These are phyloP conservation scores for Emiliania huxleyi DNA, from an alignment of 78 protist species.

Conservation along the genomic window DNA sequence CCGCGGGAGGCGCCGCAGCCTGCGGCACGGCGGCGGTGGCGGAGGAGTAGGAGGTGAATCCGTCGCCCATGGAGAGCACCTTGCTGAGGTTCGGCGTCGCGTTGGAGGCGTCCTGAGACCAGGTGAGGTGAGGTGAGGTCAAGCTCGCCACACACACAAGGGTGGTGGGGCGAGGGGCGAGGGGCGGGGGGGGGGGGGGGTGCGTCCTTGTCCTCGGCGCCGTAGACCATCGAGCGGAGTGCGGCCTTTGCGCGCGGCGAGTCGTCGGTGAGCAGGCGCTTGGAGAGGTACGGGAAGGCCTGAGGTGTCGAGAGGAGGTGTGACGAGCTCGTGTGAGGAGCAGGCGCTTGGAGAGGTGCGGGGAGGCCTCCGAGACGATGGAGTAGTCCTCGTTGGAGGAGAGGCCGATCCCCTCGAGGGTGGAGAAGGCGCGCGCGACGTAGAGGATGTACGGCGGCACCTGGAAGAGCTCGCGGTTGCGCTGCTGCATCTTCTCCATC, in stretches of 20 bases:
- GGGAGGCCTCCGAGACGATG: neutral
- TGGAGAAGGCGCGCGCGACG: conserved; percentile 15
- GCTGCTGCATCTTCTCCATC: conserved; percentile 16
- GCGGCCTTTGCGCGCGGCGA: conserved; percentile 22
- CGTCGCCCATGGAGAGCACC: neutral
- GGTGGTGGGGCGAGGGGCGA: neutral
- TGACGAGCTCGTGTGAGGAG: no score
- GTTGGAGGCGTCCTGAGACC: no score
- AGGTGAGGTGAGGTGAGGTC: no score
- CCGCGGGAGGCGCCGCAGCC: neutral
- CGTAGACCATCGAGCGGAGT: conserved; percentile 35
- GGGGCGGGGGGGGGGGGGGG: no score
- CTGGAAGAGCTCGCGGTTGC: neutral
- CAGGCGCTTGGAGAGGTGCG: no score
- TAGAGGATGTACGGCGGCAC: conserved; percentile 42
- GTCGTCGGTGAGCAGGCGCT: neutral
- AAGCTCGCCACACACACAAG: no score
- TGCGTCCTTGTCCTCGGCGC: neutral
- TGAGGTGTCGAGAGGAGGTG: no score
- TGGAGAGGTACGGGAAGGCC: neutral
- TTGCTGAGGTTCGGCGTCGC: no score
- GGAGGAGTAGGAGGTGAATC: neutral
- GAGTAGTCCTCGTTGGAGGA: neutral
- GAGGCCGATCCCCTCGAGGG: conserved; percentile 49
- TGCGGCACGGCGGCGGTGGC: neutral